Evolutionary conservation across 1,139 yeast species (phyloP), one percentile per base, ranked within the genome.

Genomic region (Arxiozyma telluris): DNA sequence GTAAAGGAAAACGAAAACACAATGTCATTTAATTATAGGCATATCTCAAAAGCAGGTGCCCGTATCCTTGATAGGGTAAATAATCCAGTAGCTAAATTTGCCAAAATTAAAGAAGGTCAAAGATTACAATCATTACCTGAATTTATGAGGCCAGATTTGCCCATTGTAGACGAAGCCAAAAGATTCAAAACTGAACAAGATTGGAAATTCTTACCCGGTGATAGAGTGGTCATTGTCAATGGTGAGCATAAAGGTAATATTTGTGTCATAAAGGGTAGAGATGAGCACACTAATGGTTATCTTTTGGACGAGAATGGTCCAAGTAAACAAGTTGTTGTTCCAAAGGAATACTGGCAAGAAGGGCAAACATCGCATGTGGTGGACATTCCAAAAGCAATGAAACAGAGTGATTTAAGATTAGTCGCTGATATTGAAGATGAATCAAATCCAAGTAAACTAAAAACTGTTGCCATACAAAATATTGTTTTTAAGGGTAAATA

Each of bases 381-480:
- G 18, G 76, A 78, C 34, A 73, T 76, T 57, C 86, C 86, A 46
- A 69, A 68, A 47, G 77, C 87, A 44, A 82, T 87, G 53, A 78
- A 77, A 57, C 84, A 85, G 54, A 76, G 77, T 46, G 82, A 83
- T 57, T 74, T 91, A 53, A 82, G 84, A 66, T 77, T 91, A 50
- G 95, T 93, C 2, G 93, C 94, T 22, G 87, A 87, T 61, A 78
- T 88, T 51, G 81, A 76, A 56, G 79, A 79, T 57, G 87, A 82
- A 52, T 77, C 73, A 41, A 54, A 50, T 20, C 64, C 65, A 8
- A 66, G 65, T 5, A 50, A 52, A n/a, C 73, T 77, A 41, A 82
- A 76, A 57, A 79, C 86, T 30, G 87, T 89, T 30, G 96, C 91
- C 4, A 89, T 96, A 21, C 88, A 87, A 61, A 82, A 83, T 46